A percentile compares a stretch with the other conserved stretches of the same genome.
phyloP scores from a whole-genome alignment of 2,329 filamentous ascomycete species.

The Byssoonygena ceratinophila region DNA sequence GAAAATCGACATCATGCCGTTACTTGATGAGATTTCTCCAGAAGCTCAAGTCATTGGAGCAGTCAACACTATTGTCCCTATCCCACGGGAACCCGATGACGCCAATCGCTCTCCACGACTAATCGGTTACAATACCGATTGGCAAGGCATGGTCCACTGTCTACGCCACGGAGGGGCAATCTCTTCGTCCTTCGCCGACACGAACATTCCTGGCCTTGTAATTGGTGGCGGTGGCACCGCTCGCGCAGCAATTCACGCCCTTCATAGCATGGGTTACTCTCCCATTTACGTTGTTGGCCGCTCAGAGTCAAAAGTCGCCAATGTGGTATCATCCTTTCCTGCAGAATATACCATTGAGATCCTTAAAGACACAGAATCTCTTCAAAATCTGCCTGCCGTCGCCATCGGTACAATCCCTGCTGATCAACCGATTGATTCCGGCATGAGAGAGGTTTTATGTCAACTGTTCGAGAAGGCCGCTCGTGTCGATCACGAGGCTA shows the following conservation, averaged over 20 bases:
- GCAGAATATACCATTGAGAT: conserved; percentile 57
- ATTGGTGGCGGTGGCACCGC: conserved; percentile 88
- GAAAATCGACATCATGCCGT: conserved; percentile 74
- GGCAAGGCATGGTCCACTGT: conserved; percentile 77
- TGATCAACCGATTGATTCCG: conserved; percentile 66
- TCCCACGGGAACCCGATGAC: conserved; percentile 29
- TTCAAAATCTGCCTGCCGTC: conserved; percentile 52
- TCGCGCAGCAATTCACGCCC: conserved; percentile 77
- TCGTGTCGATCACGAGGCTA: conserved; percentile 24
- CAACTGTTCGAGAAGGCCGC: conserved; percentile 31
- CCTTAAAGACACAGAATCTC: conserved; percentile 46
- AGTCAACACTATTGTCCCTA: conserved; percentile 80
- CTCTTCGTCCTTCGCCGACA: conserved; percentile 37
- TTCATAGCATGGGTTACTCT: conserved; percentile 70
- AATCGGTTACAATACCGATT: conserved; percentile 88
- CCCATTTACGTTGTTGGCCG: conserved; percentile 84
- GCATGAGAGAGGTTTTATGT: conserved; percentile 55
- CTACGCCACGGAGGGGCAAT: conserved; percentile 60
- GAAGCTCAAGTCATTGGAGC: conserved; percentile 78
- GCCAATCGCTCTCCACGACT: conserved; percentile 44
- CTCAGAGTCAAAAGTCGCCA: conserved; percentile 55
- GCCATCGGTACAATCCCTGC: conserved; percentile 87
- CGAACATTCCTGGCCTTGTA: conserved; percentile 55
- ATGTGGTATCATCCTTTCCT: conserved; percentile 63
- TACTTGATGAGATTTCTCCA: conserved; percentile 68